phyloP scores from a whole-genome alignment of 352 stramenopile genomes.

The Phytophthora litchii region DNA sequence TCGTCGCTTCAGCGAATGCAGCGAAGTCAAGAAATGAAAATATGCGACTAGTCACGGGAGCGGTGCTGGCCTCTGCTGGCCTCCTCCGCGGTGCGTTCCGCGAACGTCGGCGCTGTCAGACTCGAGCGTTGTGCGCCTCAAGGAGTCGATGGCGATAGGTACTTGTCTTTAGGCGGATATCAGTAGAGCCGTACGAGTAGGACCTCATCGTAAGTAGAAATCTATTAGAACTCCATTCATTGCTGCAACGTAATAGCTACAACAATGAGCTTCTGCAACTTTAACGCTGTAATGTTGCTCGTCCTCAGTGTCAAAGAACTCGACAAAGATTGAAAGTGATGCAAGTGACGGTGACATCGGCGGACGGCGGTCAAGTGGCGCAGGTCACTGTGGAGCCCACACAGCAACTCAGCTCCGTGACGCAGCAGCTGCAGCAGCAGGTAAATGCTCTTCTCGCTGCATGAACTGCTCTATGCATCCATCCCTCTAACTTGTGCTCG shows the following conservation, averaged over 20 bases:
- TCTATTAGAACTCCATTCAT: constrained; percentile 1
- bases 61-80: constrained; percentile 21
- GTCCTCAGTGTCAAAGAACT: constrained; percentile 2
- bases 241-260: neutral
- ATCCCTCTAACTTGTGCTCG: constrained; percentile 2
- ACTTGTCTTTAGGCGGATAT: constrained; percentile 3
- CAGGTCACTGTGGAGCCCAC: constrained; percentile 60
- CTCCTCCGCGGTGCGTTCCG: constrained; percentile 8
- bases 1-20: constrained; percentile 4
- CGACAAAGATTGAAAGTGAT: constrained; percentile 35
- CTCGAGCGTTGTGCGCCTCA: constrained; percentile 5
- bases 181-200: neutral
- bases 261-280: neutral
- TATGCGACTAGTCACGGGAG: constrained; percentile 23
- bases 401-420: constrained; percentile 51
- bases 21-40: constrained; percentile 28
- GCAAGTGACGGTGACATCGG: constrained; percentile 72
- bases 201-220: constrained; percentile 4
- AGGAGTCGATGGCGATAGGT: constrained; percentile 16
- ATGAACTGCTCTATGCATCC: neutral
- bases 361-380: constrained; percentile 58
- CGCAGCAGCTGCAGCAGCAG: constrained; percentile 57
- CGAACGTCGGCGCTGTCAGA: constrained; percentile 8
- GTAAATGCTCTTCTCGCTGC: constrained; percentile 18
- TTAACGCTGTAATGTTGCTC: neutral